These are phyloP conservation scores for Gillenia trifoliata DNA, from an alignment of 306 rosid species.

Conservation along the genomic window DNA sequence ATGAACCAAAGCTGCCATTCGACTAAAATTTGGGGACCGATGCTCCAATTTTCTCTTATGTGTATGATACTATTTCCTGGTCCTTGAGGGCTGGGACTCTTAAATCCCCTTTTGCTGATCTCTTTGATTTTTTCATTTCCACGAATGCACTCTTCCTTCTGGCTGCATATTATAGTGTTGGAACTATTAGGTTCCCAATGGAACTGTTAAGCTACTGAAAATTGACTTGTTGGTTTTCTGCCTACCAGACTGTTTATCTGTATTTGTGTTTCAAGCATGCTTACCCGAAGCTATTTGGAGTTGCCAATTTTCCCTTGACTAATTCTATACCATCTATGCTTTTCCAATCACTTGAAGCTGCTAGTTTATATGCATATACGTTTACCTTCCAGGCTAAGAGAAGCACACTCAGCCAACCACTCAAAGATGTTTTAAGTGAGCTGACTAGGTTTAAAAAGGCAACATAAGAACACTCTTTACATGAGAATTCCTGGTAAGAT, in stretches of 20 bases:
- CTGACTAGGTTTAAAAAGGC: slow-evolving; percentile 48
- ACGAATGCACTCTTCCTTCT: not conserved
- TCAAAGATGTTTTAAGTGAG: slow-evolving; percentile 48
- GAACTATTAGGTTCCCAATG: not conserved
- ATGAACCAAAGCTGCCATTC: not conserved
- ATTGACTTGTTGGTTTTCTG: not conserved
- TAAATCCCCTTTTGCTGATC: not conserved
- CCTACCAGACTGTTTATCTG: not conserved
- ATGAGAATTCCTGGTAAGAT: slow-evolving; percentile 27
- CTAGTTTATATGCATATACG: not conserved
- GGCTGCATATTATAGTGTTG: not conserved
- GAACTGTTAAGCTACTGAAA: not conserved
- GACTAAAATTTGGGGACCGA: not conserved
- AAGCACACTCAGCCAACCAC: slow-evolving; percentile 31
- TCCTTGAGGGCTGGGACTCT: not conserved
- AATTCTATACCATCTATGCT: not conserved
- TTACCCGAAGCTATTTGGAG: not conserved
- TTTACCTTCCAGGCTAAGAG: slow-evolving; percentile 45
- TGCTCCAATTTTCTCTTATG: not conserved
- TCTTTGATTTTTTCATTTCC: not conserved
- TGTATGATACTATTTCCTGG: not conserved
- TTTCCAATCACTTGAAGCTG: slow-evolving; percentile 7
- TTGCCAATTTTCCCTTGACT: not conserved
- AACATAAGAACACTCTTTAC: slow-evolving; percentile 19
- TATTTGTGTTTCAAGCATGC: not conserved